Conservation (phyloP, 768 basidiomycete genomes). For the Termitomyces sp. region DNA sequence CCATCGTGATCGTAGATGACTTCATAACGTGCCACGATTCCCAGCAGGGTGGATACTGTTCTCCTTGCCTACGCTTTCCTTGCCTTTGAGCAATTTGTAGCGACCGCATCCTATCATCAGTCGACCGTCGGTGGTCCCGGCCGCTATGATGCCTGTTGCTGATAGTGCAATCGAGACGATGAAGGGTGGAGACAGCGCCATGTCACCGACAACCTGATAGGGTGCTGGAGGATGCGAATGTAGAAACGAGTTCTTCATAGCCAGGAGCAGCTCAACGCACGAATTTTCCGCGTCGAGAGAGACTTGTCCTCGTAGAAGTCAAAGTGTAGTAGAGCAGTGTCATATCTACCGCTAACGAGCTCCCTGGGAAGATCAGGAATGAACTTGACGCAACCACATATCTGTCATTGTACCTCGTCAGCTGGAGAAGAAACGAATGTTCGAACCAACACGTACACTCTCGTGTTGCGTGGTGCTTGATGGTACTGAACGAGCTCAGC, state of each 20-base stretch:
- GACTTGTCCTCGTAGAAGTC: slow-evolving; percentile 52
- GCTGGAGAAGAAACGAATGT: background rate
- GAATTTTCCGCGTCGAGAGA: slow-evolving; percentile 55
- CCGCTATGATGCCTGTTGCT: slow-evolving; percentile 54
- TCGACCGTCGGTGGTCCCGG: slow-evolving; percentile 73
- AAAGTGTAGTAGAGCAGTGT: slow-evolving; percentile 62
- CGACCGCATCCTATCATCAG: slow-evolving; percentile 67
- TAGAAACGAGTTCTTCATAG: background rate
- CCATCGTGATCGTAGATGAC: slow-evolving; percentile 34
- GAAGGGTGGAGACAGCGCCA: slow-evolving; percentile 72
- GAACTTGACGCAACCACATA: slow-evolving; percentile 67
- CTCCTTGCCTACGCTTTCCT: slow-evolving; percentile 30
- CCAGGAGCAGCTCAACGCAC: slow-evolving; percentile 29
- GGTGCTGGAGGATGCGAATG: slow-evolving; percentile 25
- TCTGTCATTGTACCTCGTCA: slow-evolving; percentile 32
- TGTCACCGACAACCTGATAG: slow-evolving; percentile 35
- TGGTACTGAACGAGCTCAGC: slow-evolving; percentile 30
- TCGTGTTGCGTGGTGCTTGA: slow-evolving; percentile 33
- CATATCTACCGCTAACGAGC: slow-evolving; percentile 75
- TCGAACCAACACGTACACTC: slow-evolving; percentile 42
- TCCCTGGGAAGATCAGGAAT: slow-evolving; percentile 69
- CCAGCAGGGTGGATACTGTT: slow-evolving; percentile 60
- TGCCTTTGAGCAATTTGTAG: slow-evolving; percentile 35
- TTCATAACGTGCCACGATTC: slow-evolving; percentile 46
- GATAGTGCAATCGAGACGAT: slow-evolving; percentile 60